Percentiles rank a stretch among this genome's conserved stretches.
phyloP scores from a whole-genome alignment of 345 rosid species.

The Noccaea caerulescens region DNA sequence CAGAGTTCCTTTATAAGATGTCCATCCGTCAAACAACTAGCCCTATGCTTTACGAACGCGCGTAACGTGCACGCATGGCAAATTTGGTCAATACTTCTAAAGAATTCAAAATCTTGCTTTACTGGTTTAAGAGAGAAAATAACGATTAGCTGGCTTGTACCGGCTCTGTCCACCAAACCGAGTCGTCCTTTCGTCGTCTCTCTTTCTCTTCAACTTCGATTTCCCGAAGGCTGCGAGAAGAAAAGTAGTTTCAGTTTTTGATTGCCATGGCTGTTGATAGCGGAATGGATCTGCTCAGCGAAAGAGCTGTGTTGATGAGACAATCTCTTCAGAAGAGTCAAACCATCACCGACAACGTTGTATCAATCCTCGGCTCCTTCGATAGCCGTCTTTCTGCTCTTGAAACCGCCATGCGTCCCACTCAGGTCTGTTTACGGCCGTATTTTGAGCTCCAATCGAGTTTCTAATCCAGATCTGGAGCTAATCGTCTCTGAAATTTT shows the following conservation, averaged over 20 bases:
- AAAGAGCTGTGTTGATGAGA: constrained; percentile 78
- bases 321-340: constrained; percentile 85
- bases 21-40: background rate
- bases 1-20: background rate
- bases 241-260: background rate
- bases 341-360: constrained; percentile 85
- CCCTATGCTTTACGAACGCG: constrained; percentile 2
- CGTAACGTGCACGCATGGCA: constrained; percentile 1
- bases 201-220: constrained; percentile 35
- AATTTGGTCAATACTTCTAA: background rate
- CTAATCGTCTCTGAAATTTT: background rate
- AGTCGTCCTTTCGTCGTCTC: constrained; percentile 28
- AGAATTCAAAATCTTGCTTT: background rate
- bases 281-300: constrained; percentile 68
- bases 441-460: background rate
- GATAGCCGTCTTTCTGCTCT: constrained; percentile 98
- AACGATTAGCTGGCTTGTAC: constrained; percentile 27
- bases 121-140: background rate
- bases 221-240: constrained; percentile 2
- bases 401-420: constrained; percentile 99
- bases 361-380: constrained; percentile 90
- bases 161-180: constrained; percentile 37
- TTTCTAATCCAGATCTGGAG: constrained; percentile 14
- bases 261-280: constrained; percentile 54
- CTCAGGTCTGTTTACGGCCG: constrained; percentile 62